Evolutionary conservation across 2,329 filamentous ascomycete genomes (phyloP).

Genomic region (Periconia sp.): DNA sequence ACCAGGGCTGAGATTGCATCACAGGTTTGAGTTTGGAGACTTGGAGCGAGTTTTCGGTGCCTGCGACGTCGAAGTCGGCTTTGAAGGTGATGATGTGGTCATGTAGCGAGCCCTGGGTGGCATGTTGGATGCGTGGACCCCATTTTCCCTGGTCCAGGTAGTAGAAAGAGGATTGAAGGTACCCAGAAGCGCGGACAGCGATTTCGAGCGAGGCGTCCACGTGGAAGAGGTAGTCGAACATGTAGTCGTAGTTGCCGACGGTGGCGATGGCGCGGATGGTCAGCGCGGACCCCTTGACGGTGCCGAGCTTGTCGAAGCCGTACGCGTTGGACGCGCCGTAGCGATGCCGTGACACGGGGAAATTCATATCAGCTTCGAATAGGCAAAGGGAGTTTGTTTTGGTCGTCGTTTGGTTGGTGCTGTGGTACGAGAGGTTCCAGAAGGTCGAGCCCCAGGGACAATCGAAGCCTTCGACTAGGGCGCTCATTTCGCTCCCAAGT

Average conservation of each 20-base stretch:
- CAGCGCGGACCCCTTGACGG: slow-evolving; percentile 35
- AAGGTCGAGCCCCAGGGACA: slow-evolving; percentile 56
- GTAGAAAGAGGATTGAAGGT: slow-evolving; percentile 36
- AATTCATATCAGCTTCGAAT: slow-evolving; percentile 33
- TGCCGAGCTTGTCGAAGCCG: slow-evolving; percentile 25
- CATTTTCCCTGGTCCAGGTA: slow-evolving; percentile 36
- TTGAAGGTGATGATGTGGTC: slow-evolving; percentile 48
- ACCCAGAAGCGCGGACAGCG: slow-evolving; percentile 33
- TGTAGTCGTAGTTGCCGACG: slow-evolving; percentile 49
- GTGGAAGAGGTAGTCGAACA: slow-evolving; percentile 33
- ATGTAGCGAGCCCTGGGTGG: slow-evolving; percentile 38
- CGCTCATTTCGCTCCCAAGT: slow-evolving; percentile 46
- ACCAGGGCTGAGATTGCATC: slow-evolving; percentile 31
- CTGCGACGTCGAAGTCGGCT: slow-evolving; percentile 43
- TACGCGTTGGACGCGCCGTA: slow-evolving; percentile 19
- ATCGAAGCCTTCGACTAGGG: slow-evolving; percentile 53
- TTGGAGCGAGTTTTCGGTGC: slow-evolving; percentile 38
- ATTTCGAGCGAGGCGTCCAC: slow-evolving; percentile 40
- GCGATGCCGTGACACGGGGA: slow-evolving; percentile 38
- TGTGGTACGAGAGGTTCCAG: slow-evolving; percentile 51
- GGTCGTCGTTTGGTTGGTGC: slow-evolving; percentile 47
- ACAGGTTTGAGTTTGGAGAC: slow-evolving; percentile 30
- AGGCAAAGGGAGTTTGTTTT: slow-evolving; percentile 56
- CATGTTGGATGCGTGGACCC: slow-evolving; percentile 42
- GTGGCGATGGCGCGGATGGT: slow-evolving; percentile 45